A percentile compares a stretch with the other conserved stretches of the same genome.
Evolutionary conservation across 2,329 filamentous ascomycete genomes (phyloP).

Genomic region (Chalaropsis ovoidea): DNA sequence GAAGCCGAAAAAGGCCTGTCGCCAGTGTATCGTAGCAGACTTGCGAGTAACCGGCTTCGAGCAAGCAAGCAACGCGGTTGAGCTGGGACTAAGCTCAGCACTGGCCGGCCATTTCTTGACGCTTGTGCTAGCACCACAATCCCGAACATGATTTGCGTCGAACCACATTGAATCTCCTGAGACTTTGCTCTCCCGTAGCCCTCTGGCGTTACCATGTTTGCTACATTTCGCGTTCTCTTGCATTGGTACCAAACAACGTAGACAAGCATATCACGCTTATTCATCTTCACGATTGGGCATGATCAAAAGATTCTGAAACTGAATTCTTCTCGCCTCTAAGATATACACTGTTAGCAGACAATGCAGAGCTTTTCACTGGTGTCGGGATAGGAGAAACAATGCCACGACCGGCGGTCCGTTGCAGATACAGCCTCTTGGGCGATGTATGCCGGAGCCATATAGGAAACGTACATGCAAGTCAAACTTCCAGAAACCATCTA

Average conservation of each 20-base stretch:
- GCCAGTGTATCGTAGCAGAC: constrained; percentile 12
- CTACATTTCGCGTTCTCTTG: background rate
- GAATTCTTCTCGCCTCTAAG: background rate
- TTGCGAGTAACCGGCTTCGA: constrained; percentile 5
- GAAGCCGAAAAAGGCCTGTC: background rate
- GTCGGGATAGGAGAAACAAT: background rate
- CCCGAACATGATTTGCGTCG: background rate
- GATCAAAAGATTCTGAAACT: background rate
- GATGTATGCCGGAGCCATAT: background rate
- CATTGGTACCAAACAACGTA: background rate
- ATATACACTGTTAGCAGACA: background rate
- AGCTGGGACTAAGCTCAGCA: background rate
- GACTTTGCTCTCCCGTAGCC: background rate
- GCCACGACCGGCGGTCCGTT: background rate
- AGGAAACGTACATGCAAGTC: constrained; percentile 1
- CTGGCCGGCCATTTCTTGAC: background rate
- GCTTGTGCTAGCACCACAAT: constrained; percentile 1
- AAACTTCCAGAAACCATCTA: background rate
- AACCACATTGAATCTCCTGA: background rate
- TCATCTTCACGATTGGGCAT: background rate
- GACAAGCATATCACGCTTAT: background rate
- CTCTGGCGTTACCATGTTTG: background rate
- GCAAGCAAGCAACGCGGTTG: background rate
- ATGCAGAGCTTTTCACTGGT: background rate
- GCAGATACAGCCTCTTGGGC: constrained; percentile 10